phyloP scores from a whole-genome alignment of 2,329 filamentous ascomycete species.

The Berkeleyomyces rouxiae region DNA sequence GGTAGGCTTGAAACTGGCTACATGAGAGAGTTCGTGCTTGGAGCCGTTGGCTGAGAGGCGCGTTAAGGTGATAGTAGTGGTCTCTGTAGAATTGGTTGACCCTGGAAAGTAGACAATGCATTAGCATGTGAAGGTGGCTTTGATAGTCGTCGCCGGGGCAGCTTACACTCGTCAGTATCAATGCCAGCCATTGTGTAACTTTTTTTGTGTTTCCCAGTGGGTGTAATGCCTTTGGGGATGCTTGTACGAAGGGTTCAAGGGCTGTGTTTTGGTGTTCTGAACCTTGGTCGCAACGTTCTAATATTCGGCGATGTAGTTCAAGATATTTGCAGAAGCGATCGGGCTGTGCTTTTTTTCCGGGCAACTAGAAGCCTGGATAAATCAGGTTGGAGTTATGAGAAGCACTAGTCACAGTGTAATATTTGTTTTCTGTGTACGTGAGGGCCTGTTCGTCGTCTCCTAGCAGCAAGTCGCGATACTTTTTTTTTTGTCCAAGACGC shows the following conservation, averaged over 20 bases:
- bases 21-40: conserved; percentile 33
- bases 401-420: too few species aligned
- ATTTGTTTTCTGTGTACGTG: too few species aligned
- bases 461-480: not conserved
- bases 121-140: conserved; percentile 15
- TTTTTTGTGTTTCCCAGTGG: not conserved
- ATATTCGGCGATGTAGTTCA: too few species aligned
- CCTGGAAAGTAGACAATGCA: conserved; percentile 23
- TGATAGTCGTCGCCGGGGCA: not conserved
- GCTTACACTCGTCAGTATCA: conserved; percentile 8
- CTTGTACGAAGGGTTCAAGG: too few species aligned
- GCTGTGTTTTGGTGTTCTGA: too few species aligned
- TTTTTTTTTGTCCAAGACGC: not conserved
- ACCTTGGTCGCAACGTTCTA: too few species aligned
- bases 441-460: too few species aligned
- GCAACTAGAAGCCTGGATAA: too few species aligned
- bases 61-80: conserved; percentile 43
- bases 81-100: conserved; percentile 44
- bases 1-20: conserved; percentile 53
- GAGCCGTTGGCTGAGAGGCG: conserved; percentile 31
- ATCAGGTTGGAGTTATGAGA: too few species aligned
- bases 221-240: too few species aligned
- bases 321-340: too few species aligned
- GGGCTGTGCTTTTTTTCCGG: too few species aligned
- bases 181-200: not conserved